A percentile compares a stretch with the other conserved stretches of the same genome.
phyloP scores from a whole-genome alignment of 768 basidiomycete species.

The Boletus subcaerulescens region DNA sequence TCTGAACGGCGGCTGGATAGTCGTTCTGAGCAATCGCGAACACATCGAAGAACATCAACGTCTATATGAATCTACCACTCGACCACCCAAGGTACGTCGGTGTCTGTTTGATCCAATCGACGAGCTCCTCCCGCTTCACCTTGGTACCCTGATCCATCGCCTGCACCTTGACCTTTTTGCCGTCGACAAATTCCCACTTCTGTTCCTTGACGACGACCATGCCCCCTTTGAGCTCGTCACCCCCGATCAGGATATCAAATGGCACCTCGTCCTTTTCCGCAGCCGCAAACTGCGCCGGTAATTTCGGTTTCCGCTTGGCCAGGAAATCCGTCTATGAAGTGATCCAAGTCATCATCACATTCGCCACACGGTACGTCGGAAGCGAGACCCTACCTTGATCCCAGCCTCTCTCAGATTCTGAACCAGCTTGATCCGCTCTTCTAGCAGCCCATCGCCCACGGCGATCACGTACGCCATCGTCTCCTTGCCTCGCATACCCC shows the following conservation, averaged over 20 bases:
- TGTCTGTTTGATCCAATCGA: conserved; percentile 57
- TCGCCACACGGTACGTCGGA: background rate
- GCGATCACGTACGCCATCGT: conserved; percentile 94
- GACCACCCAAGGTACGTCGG: conserved; percentile 31
- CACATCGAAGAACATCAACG: background rate
- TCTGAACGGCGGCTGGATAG: too few relatives aligned
- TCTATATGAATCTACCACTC: conserved; percentile 29
- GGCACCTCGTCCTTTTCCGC: conserved; percentile 92
- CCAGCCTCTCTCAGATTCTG: conserved; percentile 80
- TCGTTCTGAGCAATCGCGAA: too few relatives aligned
- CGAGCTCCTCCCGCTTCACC: conserved; percentile 59
- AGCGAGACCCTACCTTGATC: conserved; percentile 63
- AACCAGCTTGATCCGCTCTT: conserved; percentile 79
- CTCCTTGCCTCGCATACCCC: conserved; percentile 79
- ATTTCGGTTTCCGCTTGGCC: conserved; percentile 89
- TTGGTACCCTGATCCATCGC: conserved; percentile 62
- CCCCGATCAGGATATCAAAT: conserved; percentile 89
- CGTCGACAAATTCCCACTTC: conserved; percentile 71
- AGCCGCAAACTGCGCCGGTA: conserved; percentile 81
- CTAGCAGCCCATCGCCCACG: conserved; percentile 83
- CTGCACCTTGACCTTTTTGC: conserved; percentile 63
- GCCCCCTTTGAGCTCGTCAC: conserved; percentile 80
- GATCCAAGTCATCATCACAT: background rate
- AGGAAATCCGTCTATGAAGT: conserved; percentile 77
- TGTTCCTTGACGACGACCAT: conserved; percentile 92